Evolutionary conservation across 2,329 filamentous ascomycete species (phyloP).

Genomic region (Aureobasidium leucospermi): DNA sequence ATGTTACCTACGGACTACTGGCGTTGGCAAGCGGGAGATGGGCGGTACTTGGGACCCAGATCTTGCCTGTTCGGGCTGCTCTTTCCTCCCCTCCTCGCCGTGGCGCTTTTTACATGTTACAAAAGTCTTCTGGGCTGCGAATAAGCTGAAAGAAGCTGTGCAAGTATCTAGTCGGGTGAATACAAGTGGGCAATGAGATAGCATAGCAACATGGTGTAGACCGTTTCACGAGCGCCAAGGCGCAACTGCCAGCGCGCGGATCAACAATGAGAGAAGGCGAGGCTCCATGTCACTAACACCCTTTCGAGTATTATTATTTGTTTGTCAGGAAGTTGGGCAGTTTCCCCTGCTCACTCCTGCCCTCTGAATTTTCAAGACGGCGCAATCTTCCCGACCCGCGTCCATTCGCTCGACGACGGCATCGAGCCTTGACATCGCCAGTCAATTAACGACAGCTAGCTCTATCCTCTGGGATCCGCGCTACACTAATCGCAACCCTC

Average conservation of each 20-base stretch:
- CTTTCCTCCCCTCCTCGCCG: background rate
- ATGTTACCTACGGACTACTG: background rate
- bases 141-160: background rate
- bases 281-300: background rate
- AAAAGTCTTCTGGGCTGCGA: no score
- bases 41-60: background rate
- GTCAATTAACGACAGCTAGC: slow-evolving; percentile 41
- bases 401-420: slow-evolving; percentile 20
- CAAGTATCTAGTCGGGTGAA: background rate
- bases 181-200: background rate
- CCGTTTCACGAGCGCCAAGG: slow-evolving; percentile 11
- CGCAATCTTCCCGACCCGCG: slow-evolving; percentile 15
- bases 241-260: slow-evolving; percentile 7
- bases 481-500: slow-evolving; percentile 37
- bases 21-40: background rate
- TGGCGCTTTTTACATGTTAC: background rate
- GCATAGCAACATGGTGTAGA: background rate
- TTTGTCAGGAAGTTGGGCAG: slow-evolving; percentile 11
- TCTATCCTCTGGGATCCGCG: slow-evolving; percentile 44
- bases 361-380: slow-evolving; percentile 15
- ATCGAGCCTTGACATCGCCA: slow-evolving; percentile 33
- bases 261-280: background rate
- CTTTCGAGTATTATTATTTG: background rate
- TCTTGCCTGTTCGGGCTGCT: background rate
- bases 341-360: slow-evolving; percentile 12